Conservation (phyloP, 371 early-diverging fungal genomes). For the Phascolomyces articulosus region DNA sequence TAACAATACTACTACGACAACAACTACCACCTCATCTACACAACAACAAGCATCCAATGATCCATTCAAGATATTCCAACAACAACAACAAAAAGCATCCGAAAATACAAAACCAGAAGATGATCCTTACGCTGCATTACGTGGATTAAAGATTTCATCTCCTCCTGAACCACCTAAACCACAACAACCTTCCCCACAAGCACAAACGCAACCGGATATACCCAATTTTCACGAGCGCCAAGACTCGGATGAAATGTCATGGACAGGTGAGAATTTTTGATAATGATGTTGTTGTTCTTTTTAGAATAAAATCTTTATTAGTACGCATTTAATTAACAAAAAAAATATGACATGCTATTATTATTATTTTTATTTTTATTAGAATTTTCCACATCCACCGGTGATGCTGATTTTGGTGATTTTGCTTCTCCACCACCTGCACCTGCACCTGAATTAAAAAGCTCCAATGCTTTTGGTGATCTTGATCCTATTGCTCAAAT, state of each 20-base stretch:
- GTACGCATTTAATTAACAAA: not conserved
- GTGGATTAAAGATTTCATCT: conserved; percentile 10
- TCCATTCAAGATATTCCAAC: not conserved
- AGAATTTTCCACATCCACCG: conserved; percentile 15
- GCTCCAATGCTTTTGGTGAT: conserved; percentile 19
- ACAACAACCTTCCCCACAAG: not conserved
- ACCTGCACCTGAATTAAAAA: not conserved
- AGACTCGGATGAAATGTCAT: conserved; percentile 15
- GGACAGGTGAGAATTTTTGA: conserved; percentile 9
- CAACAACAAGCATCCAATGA: not conserved
- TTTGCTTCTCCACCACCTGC: conserved; percentile 3
- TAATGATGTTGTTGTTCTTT: too few relatives aligned
- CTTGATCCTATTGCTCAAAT: conserved; percentile 24
- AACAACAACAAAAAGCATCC: not conserved
- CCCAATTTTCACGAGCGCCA: conserved; percentile 10
- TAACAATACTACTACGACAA: not conserved
- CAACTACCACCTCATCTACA: not conserved
- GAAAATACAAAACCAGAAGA: conserved; percentile 1
- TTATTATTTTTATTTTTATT: not conserved
- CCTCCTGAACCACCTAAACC: conserved; percentile 4
- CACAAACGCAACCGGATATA: conserved; percentile 8
- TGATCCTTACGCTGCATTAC: conserved; percentile 30
- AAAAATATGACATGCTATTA: not conserved
- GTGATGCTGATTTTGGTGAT: conserved; percentile 7
- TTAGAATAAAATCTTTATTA: not conserved